Evolutionary conservation across 2,329 filamentous ascomycete species (phyloP), one percentile per base, ranked within the genome.

Genomic region (Passalora sequoiae): DNA sequence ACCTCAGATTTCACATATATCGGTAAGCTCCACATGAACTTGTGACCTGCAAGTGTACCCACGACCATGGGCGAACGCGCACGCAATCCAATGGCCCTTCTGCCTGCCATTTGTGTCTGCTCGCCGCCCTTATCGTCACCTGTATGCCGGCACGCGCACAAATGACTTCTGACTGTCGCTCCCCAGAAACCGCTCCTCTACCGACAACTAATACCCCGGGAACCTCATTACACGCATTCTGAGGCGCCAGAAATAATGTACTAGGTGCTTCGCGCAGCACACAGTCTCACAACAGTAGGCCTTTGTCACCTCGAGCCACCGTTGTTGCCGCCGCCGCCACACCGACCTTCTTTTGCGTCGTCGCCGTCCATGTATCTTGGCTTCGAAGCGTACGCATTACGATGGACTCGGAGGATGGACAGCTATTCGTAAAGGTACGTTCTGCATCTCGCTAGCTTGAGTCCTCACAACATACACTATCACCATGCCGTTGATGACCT

Each of bases 401-500:
- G 37, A 92, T 89, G 84, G 83, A 87, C 73, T 87, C 84, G 68
- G 86, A 91, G 82, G 85, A 92, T 81, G 86, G 86, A 67, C 81
- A 87, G 74, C 71, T 85, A 69, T 94, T 92, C 71, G 81, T 92
- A 70, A 92, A 89, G 81, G 86, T 86, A 75, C 50, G 71, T 50
- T 27, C 24, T 27, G 6, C 24, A 12, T 27, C 6, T 27, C 12
- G 6, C 24, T 27, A 27, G 24, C 24, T 27, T 12, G 6, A 12
- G 24, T 27, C 24, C 12, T n/a, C n/a, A n/a, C n/a, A n/a, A n/a
- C n/a, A n/a, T n/a, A n/a, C n/a, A n/a, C n/a, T n/a, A n/a, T n/a
- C n/a, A n/a, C n/a, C n/a, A n/a, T n/a, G n/a, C n/a, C n/a, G n/a
- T n/a, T n/a, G n/a, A 27, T 27, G 24, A 27, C 6, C 24, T 27